Conservation (phyloP, 2,329 filamentous ascomycete genomes). For the Ophiocordyceps sinensis region DNA sequence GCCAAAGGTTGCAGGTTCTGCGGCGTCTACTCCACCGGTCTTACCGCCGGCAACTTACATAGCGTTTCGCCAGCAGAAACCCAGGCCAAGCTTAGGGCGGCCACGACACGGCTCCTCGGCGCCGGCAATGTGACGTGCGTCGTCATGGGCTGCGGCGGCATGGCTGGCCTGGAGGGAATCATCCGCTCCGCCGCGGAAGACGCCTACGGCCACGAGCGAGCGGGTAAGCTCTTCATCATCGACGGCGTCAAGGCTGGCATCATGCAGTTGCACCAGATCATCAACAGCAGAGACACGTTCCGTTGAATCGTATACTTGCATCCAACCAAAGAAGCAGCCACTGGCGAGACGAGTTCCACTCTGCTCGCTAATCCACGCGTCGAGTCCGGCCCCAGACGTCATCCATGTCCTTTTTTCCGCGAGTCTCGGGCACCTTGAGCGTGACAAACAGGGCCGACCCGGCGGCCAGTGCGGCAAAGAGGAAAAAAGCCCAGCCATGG, state of each 20-base stretch:
- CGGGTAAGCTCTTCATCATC: constrained; percentile 38
- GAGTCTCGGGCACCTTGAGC: constrained; percentile 72
- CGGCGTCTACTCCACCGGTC: constrained; percentile 68
- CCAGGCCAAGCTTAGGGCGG: constrained; percentile 48
- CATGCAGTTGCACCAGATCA: constrained; percentile 41
- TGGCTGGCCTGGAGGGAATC: constrained; percentile 70
- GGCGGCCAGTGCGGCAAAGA: constrained; percentile 67
- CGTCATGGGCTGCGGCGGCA: constrained; percentile 79
- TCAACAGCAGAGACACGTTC: constrained; percentile 28
- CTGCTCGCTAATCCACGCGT: constrained; percentile 28
- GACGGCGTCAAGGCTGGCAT: constrained; percentile 67
- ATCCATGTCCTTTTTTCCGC: constrained; percentile 66
- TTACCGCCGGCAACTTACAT: constrained; percentile 71
- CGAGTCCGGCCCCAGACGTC: constrained; percentile 76
- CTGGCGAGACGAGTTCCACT: too few species aligned
- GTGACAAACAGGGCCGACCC: constrained; percentile 58
- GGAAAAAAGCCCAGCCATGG: constrained; percentile 73
- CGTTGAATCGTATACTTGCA: constrained; percentile 1
- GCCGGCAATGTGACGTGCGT: constrained; percentile 48
- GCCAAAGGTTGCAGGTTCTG: constrained; percentile 42
- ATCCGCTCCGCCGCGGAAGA: constrained; percentile 57
- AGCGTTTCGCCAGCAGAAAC: constrained; percentile 51
- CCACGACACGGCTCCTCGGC: constrained; percentile 50
- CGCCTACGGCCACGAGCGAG: constrained; percentile 15
- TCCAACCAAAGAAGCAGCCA: too few species aligned